Evolutionary conservation across 2,329 filamentous ascomycete genomes (phyloP).

Genomic region (Penicillium palitans): DNA sequence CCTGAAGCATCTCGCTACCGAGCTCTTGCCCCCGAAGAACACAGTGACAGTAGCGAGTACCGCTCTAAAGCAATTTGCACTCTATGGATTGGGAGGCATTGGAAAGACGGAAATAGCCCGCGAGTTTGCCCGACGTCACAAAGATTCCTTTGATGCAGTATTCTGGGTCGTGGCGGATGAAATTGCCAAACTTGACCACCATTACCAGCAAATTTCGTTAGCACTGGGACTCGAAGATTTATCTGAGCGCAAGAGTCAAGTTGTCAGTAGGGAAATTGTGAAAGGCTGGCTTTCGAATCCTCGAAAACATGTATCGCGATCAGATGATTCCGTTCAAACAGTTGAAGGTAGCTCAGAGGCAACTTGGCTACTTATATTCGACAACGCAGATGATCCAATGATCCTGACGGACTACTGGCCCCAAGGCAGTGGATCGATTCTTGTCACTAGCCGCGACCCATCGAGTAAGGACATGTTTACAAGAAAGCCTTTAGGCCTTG

Average conservation of each 20-base stretch:
- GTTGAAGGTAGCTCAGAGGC: not conserved
- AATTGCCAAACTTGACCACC: conserved; percentile 25
- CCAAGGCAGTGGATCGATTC: not conserved
- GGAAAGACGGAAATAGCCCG: conserved; percentile 34
- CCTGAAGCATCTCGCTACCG: conserved; percentile 19
- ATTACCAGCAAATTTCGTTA: conserved; percentile 26
- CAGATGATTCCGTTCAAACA: not conserved
- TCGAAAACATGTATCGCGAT: not conserved
- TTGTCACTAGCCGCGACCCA: not conserved
- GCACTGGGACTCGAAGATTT: conserved; percentile 28
- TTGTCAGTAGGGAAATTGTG: conserved; percentile 26
- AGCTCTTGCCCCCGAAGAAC: conserved; percentile 24
- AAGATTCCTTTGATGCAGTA: conserved; percentile 31
- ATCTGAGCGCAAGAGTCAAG: conserved; percentile 21
- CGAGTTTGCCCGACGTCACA: conserved; percentile 26
- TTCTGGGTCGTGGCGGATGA: conserved; percentile 36
- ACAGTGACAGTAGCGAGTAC: conserved; percentile 4
- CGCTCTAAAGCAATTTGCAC: conserved; percentile 21
- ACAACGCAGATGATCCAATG: not conserved
- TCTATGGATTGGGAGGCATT: conserved; percentile 26
- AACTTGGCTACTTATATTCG: not conserved
- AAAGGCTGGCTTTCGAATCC: conserved; percentile 25
- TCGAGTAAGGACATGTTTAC: not conserved
- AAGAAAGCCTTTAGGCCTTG: not conserved
- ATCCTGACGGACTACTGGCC: not conserved